These are phyloP conservation scores for Ophiostoma pallidulum DNA, from an alignment of 2,329 filamentous ascomycete genomes.

Conservation along the genomic window DNA sequence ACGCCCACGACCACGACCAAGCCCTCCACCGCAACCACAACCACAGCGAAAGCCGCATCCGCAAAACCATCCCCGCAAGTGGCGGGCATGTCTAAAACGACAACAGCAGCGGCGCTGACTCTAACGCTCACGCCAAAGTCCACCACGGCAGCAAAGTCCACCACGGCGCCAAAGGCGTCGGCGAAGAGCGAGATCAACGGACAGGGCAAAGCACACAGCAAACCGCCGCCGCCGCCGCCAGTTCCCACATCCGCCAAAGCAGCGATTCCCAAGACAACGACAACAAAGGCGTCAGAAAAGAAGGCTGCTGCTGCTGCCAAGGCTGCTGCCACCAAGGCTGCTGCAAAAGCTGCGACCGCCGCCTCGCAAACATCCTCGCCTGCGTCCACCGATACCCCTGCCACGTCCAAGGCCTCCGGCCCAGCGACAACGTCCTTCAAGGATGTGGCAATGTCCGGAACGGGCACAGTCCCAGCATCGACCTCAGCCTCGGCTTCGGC, in stretches of 20 bases:
- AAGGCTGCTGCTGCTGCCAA: constrained; percentile 12
- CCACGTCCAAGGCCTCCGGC: constrained; percentile 10
- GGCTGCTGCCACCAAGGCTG: constrained; percentile 14
- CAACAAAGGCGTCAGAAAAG: constrained; percentile 21
- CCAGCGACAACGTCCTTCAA: constrained; percentile 20
- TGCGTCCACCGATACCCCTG: background rate
- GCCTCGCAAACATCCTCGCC: background rate
- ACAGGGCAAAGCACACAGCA: constrained; percentile 15
- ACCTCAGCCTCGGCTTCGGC: no score
- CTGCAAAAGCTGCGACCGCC: constrained; percentile 4
- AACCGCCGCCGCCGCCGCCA: constrained; percentile 6
- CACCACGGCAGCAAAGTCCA: background rate
- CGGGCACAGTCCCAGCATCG: no score
- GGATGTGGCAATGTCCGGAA: constrained; percentile 18
- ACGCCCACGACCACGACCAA: background rate
- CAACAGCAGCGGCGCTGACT: background rate
- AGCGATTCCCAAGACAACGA: constrained; percentile 12
- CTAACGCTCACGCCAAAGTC: background rate
- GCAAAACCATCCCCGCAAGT: constrained; percentile 11
- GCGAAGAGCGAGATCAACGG: constrained; percentile 8
- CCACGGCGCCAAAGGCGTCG: background rate
- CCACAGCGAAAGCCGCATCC: constrained; percentile 2
- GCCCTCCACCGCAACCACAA: background rate
- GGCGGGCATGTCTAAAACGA: background rate
- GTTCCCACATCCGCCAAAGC: constrained; percentile 24